These are phyloP conservation scores for Colletotrichum trifolii DNA, from an alignment of 2,329 filamentous ascomycete species.

Conservation along the genomic window DNA sequence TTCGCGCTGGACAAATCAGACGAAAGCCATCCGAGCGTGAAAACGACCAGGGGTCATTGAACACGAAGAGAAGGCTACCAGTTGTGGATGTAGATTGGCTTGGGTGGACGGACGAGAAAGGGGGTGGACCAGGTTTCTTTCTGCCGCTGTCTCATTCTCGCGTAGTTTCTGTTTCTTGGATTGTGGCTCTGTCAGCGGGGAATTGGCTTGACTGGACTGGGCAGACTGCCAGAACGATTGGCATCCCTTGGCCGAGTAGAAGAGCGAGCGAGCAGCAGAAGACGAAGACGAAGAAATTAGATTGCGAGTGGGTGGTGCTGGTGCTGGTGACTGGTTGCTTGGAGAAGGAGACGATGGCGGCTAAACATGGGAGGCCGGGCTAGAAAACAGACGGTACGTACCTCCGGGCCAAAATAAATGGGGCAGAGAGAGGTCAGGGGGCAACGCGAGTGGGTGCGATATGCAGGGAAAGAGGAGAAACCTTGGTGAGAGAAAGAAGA, in stretches of 20 bases:
- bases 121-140: constrained; percentile 22
- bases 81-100: constrained; percentile 15
- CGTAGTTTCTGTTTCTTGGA: constrained; percentile 1
- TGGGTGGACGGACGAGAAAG: constrained; percentile 27
- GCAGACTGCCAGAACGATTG: constrained; percentile 16
- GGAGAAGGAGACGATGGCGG: constrained; percentile 12
- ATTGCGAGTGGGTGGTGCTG: constrained; percentile 6
- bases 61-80: constrained; percentile 16
- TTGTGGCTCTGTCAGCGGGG: constrained; percentile 26
- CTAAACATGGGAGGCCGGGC: constrained; percentile 13
- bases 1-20: constrained; percentile 39
- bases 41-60: constrained; percentile 20
- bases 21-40: constrained; percentile 20
- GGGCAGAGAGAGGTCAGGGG: constrained; percentile 24
- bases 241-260: constrained; percentile 25
- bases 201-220: constrained; percentile 23
- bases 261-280: constrained; percentile 1
- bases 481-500: constrained; percentile 11
- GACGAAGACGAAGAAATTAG: constrained; percentile 18
- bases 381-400: constrained; percentile 16
- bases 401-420: constrained; percentile 1
- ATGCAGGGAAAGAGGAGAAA: constrained; percentile 31
- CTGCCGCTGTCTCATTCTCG: not conserved
- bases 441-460: constrained; percentile 10
- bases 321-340: constrained; percentile 16